A percentile compares a stretch with the other conserved stretches of the same genome.
Evolutionary conservation across 805 yeast species (phyloP).

Genomic region (Candida dajiaensis): DNA sequence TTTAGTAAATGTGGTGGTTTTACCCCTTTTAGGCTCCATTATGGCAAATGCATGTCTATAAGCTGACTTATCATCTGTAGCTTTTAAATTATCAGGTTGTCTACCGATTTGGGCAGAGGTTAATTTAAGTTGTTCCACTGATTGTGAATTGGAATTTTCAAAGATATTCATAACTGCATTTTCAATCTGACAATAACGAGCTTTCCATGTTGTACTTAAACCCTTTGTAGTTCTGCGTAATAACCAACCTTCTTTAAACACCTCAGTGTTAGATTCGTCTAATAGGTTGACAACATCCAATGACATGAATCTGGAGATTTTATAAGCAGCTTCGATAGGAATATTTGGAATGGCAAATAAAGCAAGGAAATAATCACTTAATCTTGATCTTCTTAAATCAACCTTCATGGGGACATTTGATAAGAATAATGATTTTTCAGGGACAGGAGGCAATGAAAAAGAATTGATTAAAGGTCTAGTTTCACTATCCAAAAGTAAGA

Average conservation of each 20-base stretch:
- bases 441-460: constrained; percentile 49
- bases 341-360: constrained; percentile 52
- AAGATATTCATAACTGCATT: constrained; percentile 51
- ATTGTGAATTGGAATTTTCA: constrained; percentile 50
- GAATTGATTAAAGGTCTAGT: constrained; percentile 48
- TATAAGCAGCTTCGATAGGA: constrained; percentile 44
- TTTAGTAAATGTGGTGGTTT: constrained; percentile 31
- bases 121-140: constrained; percentile 46
- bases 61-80: constrained; percentile 22
- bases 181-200: constrained; percentile 61
- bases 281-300: constrained; percentile 59
- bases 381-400: constrained; percentile 47
- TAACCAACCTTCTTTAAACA: constrained; percentile 57
- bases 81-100: constrained; percentile 30
- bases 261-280: constrained; percentile 45
- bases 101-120: constrained; percentile 51
- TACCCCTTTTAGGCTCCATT: constrained; percentile 36
- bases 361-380: constrained; percentile 56
- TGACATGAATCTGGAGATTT: constrained; percentile 61
- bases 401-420: constrained; percentile 60
- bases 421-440: constrained; percentile 54
- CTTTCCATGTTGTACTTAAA: constrained; percentile 59
- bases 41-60: constrained; percentile 57
- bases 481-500: constrained; percentile 55
- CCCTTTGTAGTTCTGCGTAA: constrained; percentile 56